phyloP scores from a whole-genome alignment of 495 filamentous ascomycete genomes.

The Parachaetomium inaequale region DNA sequence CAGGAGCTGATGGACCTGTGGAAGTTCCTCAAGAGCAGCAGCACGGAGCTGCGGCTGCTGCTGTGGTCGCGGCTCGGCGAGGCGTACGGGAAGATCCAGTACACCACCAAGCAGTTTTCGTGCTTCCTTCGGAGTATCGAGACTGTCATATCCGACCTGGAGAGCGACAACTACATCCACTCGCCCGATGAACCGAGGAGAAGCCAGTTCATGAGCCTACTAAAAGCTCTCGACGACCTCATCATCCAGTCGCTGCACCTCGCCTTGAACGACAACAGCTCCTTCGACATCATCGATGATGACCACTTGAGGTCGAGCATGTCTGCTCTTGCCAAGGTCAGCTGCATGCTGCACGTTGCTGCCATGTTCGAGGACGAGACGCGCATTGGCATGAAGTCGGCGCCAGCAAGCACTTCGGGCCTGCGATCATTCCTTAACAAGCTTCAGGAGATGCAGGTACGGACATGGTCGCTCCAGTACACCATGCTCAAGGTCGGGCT shows the following conservation, averaged over 20 bases:
- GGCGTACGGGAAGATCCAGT: conserved; percentile 79
- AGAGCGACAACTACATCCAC: conserved; percentile 58
- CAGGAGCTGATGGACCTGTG: conserved; percentile 66
- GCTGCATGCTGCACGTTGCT: conserved; percentile 70
- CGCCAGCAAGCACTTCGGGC: conserved; percentile 33
- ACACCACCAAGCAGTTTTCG: conserved; percentile 78
- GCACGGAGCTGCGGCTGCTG: conserved; percentile 74
- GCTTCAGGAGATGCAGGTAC: conserved; percentile 84
- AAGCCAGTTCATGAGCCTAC: conserved; percentile 63
- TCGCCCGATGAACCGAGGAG: conserved; percentile 59
- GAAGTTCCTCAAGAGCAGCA: conserved; percentile 75
- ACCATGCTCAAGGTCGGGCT: conserved; percentile 72
- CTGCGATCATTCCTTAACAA: conserved; percentile 61
- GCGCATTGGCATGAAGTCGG: conserved; percentile 60
- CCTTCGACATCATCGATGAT: conserved; percentile 81
- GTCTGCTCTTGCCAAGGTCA: conserved; percentile 60
- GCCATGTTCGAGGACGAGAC: conserved; percentile 79
- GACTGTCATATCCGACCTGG: conserved; percentile 70
- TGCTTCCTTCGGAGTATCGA: conserved; percentile 83
- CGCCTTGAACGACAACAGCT: conserved; percentile 62
- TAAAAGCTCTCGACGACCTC: conserved; percentile 73
- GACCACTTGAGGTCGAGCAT: conserved; percentile 68
- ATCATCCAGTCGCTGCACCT: conserved; percentile 61
- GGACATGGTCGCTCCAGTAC: conserved; percentile 77
- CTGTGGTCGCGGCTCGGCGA: conserved; percentile 84